Evolutionary conservation across 2,329 filamentous ascomycete species (phyloP), one percentile per base, ranked within the genome.

Genomic region (Aspergillus sp.): DNA sequence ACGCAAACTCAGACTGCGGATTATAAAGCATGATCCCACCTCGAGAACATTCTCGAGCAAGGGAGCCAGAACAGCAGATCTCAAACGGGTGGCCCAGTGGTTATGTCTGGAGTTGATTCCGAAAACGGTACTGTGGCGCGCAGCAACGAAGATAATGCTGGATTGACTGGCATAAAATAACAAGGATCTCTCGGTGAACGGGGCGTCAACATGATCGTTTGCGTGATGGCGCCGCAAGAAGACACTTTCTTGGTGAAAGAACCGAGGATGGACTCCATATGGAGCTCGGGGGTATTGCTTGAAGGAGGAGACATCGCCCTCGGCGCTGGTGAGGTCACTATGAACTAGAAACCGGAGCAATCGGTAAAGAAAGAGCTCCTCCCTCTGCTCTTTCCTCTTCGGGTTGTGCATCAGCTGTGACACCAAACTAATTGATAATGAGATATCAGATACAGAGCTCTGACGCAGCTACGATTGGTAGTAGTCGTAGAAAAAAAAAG

Each of bases 231-330:
- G 64, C 66, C 66, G 66, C 44, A 53, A 49, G 59, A 34, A 32
- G 12, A 12, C 61, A 61, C 66, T 42, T 64, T 67, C 62, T 64
- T 48, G 68, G 68, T 49, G 68, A 55, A 60, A 67, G 41, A 52
- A 63, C 69, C 68, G 68, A 61, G 51, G 53, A 47, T 47, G 39
- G 20, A 44, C 49, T 50, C 55, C 48, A 56, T 56, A 20, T 20
- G 26, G 22, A n/a, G 53, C 50, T 50, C 55, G 55, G 50, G 20
- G 50, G 49, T 56, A 52, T 56, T 56, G 48, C 54, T 48, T 18
- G 43, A 48, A 52, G 36, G 53, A 41, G 26, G 34, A 48, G 12
- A n/a, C 7, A 49, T 38, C 11, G 18, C 18, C 17, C 17, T 9
- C 30, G 30, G 8, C 24, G 26, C 11, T 32, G 26, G 49, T 43